Percentiles rank a stretch among this genome's conserved stretches.
These are phyloP conservation scores for Calonectria fujianensis DNA, from an alignment of 2,329 filamentous ascomycete genomes.

Conservation along the genomic window DNA sequence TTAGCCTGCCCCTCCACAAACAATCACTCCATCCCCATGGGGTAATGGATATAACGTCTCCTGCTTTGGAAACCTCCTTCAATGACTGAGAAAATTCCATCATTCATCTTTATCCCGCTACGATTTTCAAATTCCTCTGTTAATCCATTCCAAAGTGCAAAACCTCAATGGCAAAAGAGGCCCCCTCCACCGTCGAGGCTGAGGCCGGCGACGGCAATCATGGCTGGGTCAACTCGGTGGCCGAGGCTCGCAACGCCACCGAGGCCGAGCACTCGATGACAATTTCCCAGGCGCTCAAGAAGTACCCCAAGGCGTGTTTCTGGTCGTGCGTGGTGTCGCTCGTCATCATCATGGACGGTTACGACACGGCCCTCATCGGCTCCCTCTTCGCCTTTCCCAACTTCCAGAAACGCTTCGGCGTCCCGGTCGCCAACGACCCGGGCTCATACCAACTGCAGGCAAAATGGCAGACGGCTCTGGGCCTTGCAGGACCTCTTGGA, in stretches of 20 bases:
- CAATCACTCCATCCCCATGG: slow-evolving; percentile 6
- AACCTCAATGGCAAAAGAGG: slow-evolving; percentile 5
- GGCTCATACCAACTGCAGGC: slow-evolving; percentile 9
- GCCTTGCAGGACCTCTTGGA: neutral
- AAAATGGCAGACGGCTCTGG: slow-evolving; percentile 16
- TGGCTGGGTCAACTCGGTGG: slow-evolving; percentile 23
- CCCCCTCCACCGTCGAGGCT: neutral
- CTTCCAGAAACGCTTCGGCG: slow-evolving; percentile 5
- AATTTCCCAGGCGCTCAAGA: neutral
- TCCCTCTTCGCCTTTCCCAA: neutral
- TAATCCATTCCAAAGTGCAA: neutral
- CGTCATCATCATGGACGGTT: slow-evolving; percentile 24
- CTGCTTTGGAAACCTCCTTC: neutral
- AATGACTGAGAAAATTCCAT: neutral
- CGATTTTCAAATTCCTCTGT: neutral
- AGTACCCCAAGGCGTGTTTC: slow-evolving; percentile 10
- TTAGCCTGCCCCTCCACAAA: neutral
- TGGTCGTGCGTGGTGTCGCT: slow-evolving; percentile 4
- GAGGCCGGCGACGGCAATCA: neutral
- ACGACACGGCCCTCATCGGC: slow-evolving; percentile 10
- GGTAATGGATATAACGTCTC: slow-evolving; percentile 17
- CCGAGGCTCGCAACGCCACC: slow-evolving; percentile 1
- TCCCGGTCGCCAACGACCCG: neutral
- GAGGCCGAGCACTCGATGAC: slow-evolving; percentile 14
- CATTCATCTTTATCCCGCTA: too few species aligned